Evolutionary conservation across 495 filamentous ascomycete species (phyloP).

Genomic region (Penicillium verhagenii): DNA sequence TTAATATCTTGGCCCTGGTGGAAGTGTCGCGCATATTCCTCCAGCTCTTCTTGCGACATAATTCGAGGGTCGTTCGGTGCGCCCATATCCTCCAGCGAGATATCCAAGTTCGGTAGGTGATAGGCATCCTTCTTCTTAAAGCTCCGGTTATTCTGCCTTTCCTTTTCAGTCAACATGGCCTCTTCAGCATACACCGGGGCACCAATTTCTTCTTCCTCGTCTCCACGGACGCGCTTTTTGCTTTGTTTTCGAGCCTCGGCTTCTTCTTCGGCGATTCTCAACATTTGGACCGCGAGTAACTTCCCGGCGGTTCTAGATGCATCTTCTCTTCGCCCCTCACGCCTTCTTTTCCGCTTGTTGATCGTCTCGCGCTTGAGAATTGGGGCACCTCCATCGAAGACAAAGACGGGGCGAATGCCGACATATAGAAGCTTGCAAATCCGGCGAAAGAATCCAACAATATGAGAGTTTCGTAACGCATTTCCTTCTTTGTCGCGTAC

Average conservation of each 20-base stretch:
- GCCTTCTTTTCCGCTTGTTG: conserved; percentile 67
- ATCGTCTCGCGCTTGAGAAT: conserved; percentile 90
- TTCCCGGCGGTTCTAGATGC: conserved; percentile 86
- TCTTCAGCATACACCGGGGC: conserved; percentile 88
- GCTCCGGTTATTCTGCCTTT: conserved; percentile 68
- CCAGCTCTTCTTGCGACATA: conserved; percentile 89
- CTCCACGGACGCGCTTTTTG: conserved; percentile 42
- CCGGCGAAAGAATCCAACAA: conserved; percentile 95
- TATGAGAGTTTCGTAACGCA: conserved; percentile 88
- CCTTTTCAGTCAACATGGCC: conserved; percentile 71
- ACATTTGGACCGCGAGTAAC: conserved; percentile 89
- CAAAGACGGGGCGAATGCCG: conserved; percentile 96
- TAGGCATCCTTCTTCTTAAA: conserved; percentile 93
- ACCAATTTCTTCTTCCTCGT: conserved; percentile 68
- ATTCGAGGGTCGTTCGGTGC: conserved; percentile 87
- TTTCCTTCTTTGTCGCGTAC: conserved; percentile 98
- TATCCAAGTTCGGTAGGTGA: conserved; percentile 82
- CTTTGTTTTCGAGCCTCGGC: conserved; percentile 60
- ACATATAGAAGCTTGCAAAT: conserved; percentile 97
- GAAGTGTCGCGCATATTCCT: conserved; percentile 90
- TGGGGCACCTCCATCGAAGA: conserved; percentile 95
- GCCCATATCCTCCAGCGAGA: conserved; percentile 78
- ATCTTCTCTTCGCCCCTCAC: conserved; percentile 92
- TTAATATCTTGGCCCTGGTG: conserved; percentile 93
- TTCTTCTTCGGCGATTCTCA: conserved; percentile 82